These are phyloP conservation scores for Aureobasidium leucospermi DNA, from an alignment of 2,329 filamentous ascomycete genomes.

Conservation along the genomic window DNA sequence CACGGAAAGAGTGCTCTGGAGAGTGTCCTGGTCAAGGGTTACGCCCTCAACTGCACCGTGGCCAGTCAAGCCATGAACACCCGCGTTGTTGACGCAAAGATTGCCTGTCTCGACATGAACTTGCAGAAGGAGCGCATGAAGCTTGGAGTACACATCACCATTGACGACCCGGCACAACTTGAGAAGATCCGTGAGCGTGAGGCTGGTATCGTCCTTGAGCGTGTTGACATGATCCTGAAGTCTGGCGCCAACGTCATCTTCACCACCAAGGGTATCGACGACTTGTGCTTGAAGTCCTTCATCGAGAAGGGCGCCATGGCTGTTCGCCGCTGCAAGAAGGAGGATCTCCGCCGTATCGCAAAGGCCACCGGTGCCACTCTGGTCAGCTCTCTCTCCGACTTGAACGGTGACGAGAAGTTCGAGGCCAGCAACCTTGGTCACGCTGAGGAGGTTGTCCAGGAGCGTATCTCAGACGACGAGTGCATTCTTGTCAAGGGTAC, in stretches of 20 bases:
- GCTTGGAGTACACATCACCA: constrained; percentile 94
- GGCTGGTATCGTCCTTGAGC: constrained; percentile 84
- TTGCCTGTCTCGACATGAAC: constrained; percentile 96
- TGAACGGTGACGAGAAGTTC: constrained; percentile 96
- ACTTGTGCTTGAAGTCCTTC: constrained; percentile 89
- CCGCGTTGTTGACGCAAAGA: constrained; percentile 85
- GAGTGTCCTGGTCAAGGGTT: constrained; percentile 87
- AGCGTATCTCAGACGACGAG: constrained; percentile 97
- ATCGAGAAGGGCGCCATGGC: constrained; percentile 94
- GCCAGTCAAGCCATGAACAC: constrained; percentile 98
- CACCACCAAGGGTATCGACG: constrained; percentile 97
- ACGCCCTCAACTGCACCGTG: constrained; percentile 96
- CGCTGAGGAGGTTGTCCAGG: constrained; percentile 94
- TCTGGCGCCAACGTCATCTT: constrained; percentile 92
- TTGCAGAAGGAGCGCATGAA: constrained; percentile 99
- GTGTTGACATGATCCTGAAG: constrained; percentile 96
- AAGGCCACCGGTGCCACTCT: constrained; percentile 92
- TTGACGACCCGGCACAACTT: constrained; percentile 93
- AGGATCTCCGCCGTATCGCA: constrained; percentile 90
- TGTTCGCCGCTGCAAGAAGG: constrained; percentile 95
- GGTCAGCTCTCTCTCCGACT: constrained; percentile 85
- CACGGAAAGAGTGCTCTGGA: constrained; percentile 89
- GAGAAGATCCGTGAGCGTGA: constrained; percentile 95
- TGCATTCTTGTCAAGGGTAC: constrained; percentile 96
- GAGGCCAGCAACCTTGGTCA: constrained; percentile 82